Conservation (phyloP, 345 rosid species). For the Eucalyptus tenuipes region DNA sequence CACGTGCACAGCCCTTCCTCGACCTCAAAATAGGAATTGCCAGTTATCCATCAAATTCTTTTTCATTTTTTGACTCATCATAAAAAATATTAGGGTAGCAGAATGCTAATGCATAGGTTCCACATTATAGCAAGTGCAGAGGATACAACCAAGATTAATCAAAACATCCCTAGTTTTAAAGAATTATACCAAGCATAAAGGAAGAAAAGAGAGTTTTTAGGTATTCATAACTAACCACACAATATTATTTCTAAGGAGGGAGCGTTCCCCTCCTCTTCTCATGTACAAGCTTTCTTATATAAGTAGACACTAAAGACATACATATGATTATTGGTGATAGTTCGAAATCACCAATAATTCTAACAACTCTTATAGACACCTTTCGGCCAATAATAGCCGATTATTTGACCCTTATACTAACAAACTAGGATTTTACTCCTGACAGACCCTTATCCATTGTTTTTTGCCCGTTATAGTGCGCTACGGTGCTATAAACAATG, state of each 20-base stretch:
- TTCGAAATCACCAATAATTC: not conserved
- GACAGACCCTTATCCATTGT: fast-evolving
- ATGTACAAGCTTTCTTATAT: not conserved
- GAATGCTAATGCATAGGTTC: no score
- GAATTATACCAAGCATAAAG: not conserved
- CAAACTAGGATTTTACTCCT: no score
- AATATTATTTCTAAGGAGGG: not conserved
- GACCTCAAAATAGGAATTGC: fast-evolving
- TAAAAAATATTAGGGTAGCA: no score
- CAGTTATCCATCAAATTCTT: no score
- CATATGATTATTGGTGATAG: not conserved
- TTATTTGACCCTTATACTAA: no score
- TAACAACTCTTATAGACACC: not conserved
- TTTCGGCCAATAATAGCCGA: not conserved
- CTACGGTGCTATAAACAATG: not conserved
- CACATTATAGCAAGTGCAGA: not conserved
- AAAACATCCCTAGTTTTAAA: not conserved
- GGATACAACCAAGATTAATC: not conserved
- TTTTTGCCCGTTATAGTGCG: fast-evolving
- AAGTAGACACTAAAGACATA: not conserved
- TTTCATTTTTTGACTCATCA: no score
- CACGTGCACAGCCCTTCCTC: no score
- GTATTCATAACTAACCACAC: not conserved
- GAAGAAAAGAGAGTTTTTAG: not conserved
- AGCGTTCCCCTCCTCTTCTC: not conserved